Base-by-base conservation (phyloP, 179 eudicot genomes). In the Silene coronaria region DNA sequence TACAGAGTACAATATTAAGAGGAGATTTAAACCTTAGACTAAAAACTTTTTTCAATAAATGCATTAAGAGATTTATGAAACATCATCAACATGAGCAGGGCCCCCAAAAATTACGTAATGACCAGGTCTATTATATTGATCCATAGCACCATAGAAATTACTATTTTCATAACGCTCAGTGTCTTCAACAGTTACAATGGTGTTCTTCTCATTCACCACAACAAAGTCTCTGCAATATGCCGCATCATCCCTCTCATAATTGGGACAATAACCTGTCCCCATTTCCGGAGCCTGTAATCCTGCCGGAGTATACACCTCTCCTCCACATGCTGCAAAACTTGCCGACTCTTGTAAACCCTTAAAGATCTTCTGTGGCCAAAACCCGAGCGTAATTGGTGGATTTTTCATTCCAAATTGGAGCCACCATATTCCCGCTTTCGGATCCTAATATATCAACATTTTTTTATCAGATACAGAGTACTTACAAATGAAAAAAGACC, bases 281-380 rank as follows among this genome's bases (percentile, higher is more conserved):
- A 79, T 69, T 78, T 72, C 48, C 9, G 82, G 82, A 5, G 78
- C 75, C 10, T 55, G 64, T n/a, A 67, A 6, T 2, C 26, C 70
- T 16, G 68, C 60, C 13, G 34, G 14, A 0, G 70, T 73, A 24
- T 68, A 68, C n/a, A 60, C 30, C 12, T 79, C 82, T 59, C 78
- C 82, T 60, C 82, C 82, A 75, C 82, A 74, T 22, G 82, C 82
- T 21, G 58, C 74, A n/a, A 74, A 79, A 0, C 66, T 19, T 22
- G 74, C 78, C 10, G 78, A 11, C 5, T 5, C 7, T 46, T 69
- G 27, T 38, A 79, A 19, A 4, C 74, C 78, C 1, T 22, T 13
- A 12, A 79, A 69, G 38, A 79, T 79, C 14, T 27, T 27, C 19
- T 60, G 27, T n/a, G 78, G 82, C 82, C 78, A 79, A 59, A 68